Evolutionary conservation across 169 alveolate genomes (phyloP).

Genomic region (Nephromyces sp.): DNA sequence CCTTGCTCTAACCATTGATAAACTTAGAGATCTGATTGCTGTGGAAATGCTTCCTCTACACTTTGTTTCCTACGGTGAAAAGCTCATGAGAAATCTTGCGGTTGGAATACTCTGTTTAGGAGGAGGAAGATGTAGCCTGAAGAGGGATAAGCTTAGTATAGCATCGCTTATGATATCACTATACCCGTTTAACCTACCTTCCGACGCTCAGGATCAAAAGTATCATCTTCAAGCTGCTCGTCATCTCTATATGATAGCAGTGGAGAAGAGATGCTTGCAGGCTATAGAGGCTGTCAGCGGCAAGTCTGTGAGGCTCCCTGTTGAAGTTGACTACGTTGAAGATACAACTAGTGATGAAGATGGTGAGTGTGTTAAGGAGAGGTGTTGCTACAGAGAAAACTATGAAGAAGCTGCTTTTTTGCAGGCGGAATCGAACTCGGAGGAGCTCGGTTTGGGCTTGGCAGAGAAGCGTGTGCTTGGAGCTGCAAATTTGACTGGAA

Average conservation of each 20-base stretch:
- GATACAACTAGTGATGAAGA: too few relatives aligned
- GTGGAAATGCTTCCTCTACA: too few relatives aligned
- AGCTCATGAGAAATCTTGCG: background rate
- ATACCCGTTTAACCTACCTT: background rate
- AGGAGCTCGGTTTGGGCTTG: too few relatives aligned
- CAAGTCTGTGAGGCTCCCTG: background rate
- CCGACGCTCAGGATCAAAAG: background rate
- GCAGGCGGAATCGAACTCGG: too few relatives aligned
- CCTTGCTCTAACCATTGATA: too few relatives aligned
- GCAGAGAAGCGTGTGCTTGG: too few relatives aligned
- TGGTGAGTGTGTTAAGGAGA: too few relatives aligned
- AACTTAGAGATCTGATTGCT: too few relatives aligned
- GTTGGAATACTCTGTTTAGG: background rate
- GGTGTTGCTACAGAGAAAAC: too few relatives aligned
- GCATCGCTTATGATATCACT: background rate
- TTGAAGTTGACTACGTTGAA: background rate
- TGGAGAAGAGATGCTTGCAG: background rate
- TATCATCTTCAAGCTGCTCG: background rate
- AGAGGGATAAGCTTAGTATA: background rate
- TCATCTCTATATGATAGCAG: background rate
- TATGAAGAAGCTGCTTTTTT: too few relatives aligned
- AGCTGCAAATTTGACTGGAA: too few relatives aligned
- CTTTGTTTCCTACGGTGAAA: background rate
- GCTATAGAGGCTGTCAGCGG: constrained; percentile 2
- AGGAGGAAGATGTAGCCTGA: background rate